Evolutionary conservation across 495 filamentous ascomycete species (phyloP).

Genomic region (Apodospora peruviana): DNA sequence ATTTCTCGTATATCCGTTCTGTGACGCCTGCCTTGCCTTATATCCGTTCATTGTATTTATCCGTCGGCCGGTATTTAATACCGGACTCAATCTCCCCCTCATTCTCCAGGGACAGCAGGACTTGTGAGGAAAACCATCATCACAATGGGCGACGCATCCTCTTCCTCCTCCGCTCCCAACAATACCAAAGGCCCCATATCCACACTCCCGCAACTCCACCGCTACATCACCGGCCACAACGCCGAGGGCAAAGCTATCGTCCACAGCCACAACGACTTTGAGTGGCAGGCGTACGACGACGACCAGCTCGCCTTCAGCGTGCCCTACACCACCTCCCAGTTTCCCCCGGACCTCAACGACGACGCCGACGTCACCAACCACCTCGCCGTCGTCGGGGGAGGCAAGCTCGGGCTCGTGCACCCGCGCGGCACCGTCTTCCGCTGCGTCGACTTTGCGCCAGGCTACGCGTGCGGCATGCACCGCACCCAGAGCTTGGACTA

Average conservation of each 20-base stretch:
- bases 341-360: conserved; percentile 46
- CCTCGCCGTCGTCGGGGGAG: conserved; percentile 21
- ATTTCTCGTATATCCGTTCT: too few species aligned
- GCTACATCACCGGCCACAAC: conserved; percentile 37
- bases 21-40: too few species aligned
- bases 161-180: background rate
- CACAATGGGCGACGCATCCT: conserved; percentile 11
- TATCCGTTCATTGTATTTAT: too few species aligned
- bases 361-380: conserved; percentile 48
- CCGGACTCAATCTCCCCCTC: too few species aligned
- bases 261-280: conserved; percentile 23
- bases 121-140: background rate
- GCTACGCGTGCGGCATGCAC: conserved; percentile 56
- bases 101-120: too few species aligned
- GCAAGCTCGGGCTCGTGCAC: conserved; percentile 39
- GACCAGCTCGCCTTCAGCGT: conserved; percentile 29
- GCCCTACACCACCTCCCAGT: conserved; percentile 46
- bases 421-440: conserved; percentile 52
- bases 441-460: conserved; percentile 57
- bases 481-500: conserved; percentile 70
- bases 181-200: conserved; percentile 21
- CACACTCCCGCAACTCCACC: conserved; percentile 30
- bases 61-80: too few species aligned
- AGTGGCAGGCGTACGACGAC: conserved; percentile 24
- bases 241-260: conserved; percentile 31